Percentiles rank a stretch among this genome's conserved stretches.
phyloP scores from a whole-genome alignment of 2,329 filamentous ascomycete genomes.

The Pseudogymnoascus sp. region DNA sequence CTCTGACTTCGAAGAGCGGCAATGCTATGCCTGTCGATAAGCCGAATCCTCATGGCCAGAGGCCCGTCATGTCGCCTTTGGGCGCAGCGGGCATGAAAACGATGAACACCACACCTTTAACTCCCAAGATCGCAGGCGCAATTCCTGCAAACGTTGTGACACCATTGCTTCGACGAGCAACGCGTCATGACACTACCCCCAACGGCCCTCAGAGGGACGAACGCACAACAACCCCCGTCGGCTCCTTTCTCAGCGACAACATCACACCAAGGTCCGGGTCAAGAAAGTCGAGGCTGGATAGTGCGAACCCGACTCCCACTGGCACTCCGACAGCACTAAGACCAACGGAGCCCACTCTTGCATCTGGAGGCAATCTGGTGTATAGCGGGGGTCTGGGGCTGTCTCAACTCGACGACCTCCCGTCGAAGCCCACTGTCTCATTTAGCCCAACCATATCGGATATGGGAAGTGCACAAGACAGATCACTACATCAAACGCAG shows the following conservation, averaged over 20 bases:
- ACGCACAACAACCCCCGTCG: constrained; percentile 42
- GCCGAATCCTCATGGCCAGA: constrained; percentile 44
- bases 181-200: constrained; percentile 30
- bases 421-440: constrained; percentile 27
- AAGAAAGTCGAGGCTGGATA: constrained; percentile 66
- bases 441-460: constrained; percentile 37
- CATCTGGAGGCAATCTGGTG: not conserved
- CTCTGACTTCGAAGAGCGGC: constrained; percentile 21
- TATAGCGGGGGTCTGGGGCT: constrained; percentile 4
- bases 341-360: not conserved
- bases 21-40: constrained; percentile 44
- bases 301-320: constrained; percentile 58
- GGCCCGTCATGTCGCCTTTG: constrained; percentile 63
- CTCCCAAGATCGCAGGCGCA: constrained; percentile 48
- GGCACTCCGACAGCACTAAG: constrained; percentile 44
- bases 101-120: constrained; percentile 47
- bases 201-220: constrained; percentile 37
- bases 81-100: constrained; percentile 53
- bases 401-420: constrained; percentile 2
- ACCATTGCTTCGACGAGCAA: constrained; percentile 42
- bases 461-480: not conserved
- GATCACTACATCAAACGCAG: not conserved
- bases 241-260: constrained; percentile 56
- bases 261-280: constrained; percentile 73
- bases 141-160: constrained; percentile 24